These are phyloP conservation scores for Astrocystis sublimbata DNA, from an alignment of 495 filamentous ascomycete genomes.

Conservation along the genomic window DNA sequence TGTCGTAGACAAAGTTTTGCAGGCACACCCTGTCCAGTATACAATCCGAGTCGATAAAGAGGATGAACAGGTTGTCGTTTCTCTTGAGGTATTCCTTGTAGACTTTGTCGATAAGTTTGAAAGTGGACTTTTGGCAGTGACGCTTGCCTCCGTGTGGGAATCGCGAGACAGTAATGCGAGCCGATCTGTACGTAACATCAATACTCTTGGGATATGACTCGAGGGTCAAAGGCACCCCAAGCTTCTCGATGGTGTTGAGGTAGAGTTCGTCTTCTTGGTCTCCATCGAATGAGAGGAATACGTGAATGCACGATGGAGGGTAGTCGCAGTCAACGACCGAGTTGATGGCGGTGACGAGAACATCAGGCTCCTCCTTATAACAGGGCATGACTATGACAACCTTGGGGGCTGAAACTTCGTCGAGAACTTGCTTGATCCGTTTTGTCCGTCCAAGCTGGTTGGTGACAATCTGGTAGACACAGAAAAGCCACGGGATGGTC, in stretches of 20 bases:
- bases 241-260: conserved; percentile 80
- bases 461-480: conserved; percentile 85
- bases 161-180: conserved; percentile 85
- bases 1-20: conserved; percentile 98
- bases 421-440: conserved; percentile 78
- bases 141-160: conserved; percentile 95
- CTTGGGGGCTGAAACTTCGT: conserved; percentile 86
- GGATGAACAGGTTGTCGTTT: conserved; percentile 90
- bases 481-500: conserved; percentile 89
- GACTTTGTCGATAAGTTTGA: conserved; percentile 91
- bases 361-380: conserved; percentile 86
- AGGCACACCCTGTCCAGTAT: conserved; percentile 90
- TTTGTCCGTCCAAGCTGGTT: conserved; percentile 79
- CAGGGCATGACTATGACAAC: conserved; percentile 97
- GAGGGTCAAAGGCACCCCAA: conserved; percentile 78
- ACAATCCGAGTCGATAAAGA: conserved; percentile 99
- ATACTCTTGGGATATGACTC: conserved; percentile 86
- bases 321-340: conserved; percentile 96
- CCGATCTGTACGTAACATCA: conserved; percentile 80
- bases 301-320: conserved; percentile 87
- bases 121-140: conserved; percentile 90
- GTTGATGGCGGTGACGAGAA: conserved; percentile 86
- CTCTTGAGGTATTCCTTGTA: conserved; percentile 85
- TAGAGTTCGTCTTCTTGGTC: conserved; percentile 87
- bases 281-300: conserved; percentile 96